Conservation (phyloP, 768 basidiomycete species). For the Leccinum variicolor region DNA sequence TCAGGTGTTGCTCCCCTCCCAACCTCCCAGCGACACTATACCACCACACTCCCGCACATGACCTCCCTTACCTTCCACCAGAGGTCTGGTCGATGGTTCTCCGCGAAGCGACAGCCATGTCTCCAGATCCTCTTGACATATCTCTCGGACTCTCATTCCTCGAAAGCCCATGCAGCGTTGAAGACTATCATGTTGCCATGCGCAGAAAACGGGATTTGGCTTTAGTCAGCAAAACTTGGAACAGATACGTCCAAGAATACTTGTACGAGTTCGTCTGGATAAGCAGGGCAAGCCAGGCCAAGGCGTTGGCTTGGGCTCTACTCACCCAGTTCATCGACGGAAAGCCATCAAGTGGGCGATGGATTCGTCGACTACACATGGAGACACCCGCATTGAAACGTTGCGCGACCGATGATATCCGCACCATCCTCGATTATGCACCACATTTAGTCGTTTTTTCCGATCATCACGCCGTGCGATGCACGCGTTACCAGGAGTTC, state of each 20-base stretch:
- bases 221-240: slow-evolving; percentile 56
- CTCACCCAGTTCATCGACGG: slow-evolving; percentile 41
- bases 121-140: slow-evolving; percentile 45
- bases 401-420: slow-evolving; percentile 62
- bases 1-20: slow-evolving; percentile 6
- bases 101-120: slow-evolving; percentile 49
- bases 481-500: slow-evolving; percentile 45
- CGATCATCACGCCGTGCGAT: slow-evolving; percentile 62
- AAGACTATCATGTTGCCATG: slow-evolving; percentile 48
- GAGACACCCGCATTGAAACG: slow-evolving; percentile 63
- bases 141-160: slow-evolving; percentile 58
- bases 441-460: slow-evolving; percentile 58
- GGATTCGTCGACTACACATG: slow-evolving; percentile 64
- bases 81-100: slow-evolving; percentile 70
- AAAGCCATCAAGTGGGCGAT: slow-evolving; percentile 39
- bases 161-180: slow-evolving; percentile 39
- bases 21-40: slow-evolving; percentile 12
- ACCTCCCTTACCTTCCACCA: slow-evolving; percentile 47
- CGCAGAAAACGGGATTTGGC: slow-evolving; percentile 47
- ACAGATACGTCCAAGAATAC: slow-evolving; percentile 49
- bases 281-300: slow-evolving; percentile 48
- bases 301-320: slow-evolving; percentile 41
- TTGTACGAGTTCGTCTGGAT: slow-evolving; percentile 75
- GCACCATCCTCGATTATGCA: slow-evolving; percentile 65
- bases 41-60: slow-evolving; percentile 30